Conservation (phyloP, 345 rosid species). For the Adansonia digitata region DNA sequence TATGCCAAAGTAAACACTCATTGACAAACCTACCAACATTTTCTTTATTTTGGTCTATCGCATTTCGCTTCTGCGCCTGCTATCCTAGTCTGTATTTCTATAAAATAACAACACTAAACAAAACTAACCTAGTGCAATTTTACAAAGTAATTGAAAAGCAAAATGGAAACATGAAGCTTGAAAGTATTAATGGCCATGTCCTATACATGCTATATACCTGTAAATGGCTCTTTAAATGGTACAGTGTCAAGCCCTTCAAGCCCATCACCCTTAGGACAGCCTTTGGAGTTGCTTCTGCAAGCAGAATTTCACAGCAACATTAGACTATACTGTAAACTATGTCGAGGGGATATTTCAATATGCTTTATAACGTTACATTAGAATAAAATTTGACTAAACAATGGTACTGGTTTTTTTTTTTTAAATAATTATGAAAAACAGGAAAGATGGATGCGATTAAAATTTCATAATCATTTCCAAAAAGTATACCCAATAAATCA, state of each 20-base stretch:
- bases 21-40: constrained; percentile 34
- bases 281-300: constrained; percentile 87
- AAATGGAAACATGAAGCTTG: neutral
- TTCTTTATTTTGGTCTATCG: constrained; percentile 33
- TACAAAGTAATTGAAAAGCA: neutral
- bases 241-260: constrained; percentile 81
- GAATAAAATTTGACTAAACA: neutral
- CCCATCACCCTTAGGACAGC: constrained; percentile 85
- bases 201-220: constrained; percentile 56
- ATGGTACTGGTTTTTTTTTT: neutral
- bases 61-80: constrained; percentile 44
- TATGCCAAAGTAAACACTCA: neutral
- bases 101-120: constrained; percentile 3
- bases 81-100: constrained; percentile 88
- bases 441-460: neutral
- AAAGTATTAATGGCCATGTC: neutral
- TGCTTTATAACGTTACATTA: neutral
- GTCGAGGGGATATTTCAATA: neutral
- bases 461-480: neutral
- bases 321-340: neutral
- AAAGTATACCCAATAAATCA: neutral
- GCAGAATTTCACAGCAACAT: neutral
- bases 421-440: neutral
- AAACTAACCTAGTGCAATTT: neutral
- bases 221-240: constrained; percentile 90